These are phyloP conservation scores for Argentina anserina DNA, from an alignment of 306 rosid genomes.

Conservation along the genomic window DNA sequence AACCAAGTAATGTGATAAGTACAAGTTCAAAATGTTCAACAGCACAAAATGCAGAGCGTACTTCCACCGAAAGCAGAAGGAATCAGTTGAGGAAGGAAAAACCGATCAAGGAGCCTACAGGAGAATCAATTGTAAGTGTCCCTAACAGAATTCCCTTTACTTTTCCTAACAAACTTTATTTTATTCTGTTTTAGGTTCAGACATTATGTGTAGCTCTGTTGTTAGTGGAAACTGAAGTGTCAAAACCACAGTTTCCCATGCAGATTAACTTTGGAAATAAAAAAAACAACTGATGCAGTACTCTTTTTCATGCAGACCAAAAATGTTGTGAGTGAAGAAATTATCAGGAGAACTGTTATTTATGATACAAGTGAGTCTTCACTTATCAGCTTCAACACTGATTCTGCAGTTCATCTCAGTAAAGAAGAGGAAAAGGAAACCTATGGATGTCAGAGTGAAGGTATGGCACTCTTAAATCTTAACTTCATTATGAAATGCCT, in stretches of 20 bases:
- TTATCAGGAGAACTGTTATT: constrained; percentile 27
- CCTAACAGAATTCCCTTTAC: not conserved
- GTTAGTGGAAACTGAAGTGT: not conserved
- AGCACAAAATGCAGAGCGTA: constrained; percentile 14
- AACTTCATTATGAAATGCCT: not conserved
- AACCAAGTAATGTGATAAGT: constrained; percentile 29
- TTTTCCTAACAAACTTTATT: not conserved
- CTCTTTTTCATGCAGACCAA: constrained; percentile 41
- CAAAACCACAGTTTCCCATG: not conserved
- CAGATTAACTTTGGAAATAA: not conserved
- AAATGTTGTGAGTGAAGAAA: constrained; percentile 35
- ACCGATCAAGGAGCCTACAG: constrained; percentile 32
- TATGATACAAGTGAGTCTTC: constrained; percentile 30
- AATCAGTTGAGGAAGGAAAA: constrained; percentile 45
- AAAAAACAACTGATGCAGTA: constrained; percentile 5
- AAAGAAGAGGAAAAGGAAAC: constrained; percentile 30
- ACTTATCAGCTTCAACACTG: constrained; percentile 29
- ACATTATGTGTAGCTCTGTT: not conserved
- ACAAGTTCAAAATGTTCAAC: constrained; percentile 29
- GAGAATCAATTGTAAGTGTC: constrained; percentile 44
- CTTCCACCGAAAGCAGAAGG: constrained; percentile 37
- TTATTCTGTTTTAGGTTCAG: not conserved
- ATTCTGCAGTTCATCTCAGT: constrained; percentile 21
- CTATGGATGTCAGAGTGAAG: constrained; percentile 27
- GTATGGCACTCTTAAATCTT: constrained; percentile 33